Base-by-base conservation (phyloP, 768 basidiomycete species). In the Tylopilus sp. region DNA sequence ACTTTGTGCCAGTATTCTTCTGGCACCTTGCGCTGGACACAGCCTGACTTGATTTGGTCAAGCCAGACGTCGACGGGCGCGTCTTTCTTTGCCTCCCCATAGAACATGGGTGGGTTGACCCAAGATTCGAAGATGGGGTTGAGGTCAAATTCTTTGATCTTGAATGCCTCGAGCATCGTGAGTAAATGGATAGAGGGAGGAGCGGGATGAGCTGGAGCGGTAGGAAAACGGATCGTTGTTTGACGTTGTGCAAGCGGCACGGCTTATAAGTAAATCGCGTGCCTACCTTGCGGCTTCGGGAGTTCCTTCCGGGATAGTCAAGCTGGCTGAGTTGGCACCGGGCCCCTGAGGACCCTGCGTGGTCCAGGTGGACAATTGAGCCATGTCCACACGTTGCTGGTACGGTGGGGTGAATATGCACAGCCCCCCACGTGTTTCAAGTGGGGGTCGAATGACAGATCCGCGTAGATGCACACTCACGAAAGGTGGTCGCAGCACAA, bases 1-100 rank as follows among this genome's bases (percentile, higher is more conserved):
- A 86, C 86, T 60, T 87, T 87, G 74, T 89, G 82, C 89, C 89
- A 90, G 69, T 80, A 89, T 59, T 89, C 87, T 65, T 86, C 80
- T 34, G 89, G 89, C 24, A 91, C 78, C 46, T 85, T 81, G 56
- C 83, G 80, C 59, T 86, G 76, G 48, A 78, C 63, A 58, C 87
- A 89, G n/a, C 87, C 89, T 31, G 77, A 73, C 71, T 80, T 88
- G 67, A 90, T 85, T 59, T 80, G 72, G 47, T 82, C 75, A 48
- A 91, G 74, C 87, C 89, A 91, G 50, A 85, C 81, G 61, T 86
- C 83, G 42, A 91, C 82, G 0, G 83, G 74, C 29, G 71, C 71
- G 66, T 90, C 87, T 60, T 84, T 85, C 79, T 81, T 85, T 14
- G 80, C 71, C 57, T 83, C 83, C 19, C 89, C 88, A 53, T 74